Percentiles rank a stretch among this genome's conserved stretches.
Evolutionary conservation across 2,329 filamentous ascomycete species (phyloP).

Genomic region (Seiridium unicorne): DNA sequence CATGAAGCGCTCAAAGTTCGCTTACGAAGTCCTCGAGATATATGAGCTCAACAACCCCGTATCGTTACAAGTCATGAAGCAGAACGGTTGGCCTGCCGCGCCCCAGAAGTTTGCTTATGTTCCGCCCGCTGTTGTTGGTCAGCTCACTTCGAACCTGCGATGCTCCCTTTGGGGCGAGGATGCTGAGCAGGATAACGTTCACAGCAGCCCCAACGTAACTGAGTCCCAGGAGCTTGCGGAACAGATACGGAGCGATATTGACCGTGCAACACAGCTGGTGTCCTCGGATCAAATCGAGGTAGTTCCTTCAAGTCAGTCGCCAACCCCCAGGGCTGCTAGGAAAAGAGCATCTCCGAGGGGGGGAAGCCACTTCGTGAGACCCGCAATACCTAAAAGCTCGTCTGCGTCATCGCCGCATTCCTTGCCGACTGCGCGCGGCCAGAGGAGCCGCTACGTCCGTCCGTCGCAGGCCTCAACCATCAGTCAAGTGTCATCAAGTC

Average conservation of each 20-base stretch:
- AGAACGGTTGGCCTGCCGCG: slow-evolving; percentile 50
- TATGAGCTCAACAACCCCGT: slow-evolving; percentile 64
- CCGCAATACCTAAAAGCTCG: slow-evolving; percentile 6
- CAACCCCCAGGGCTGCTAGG: slow-evolving; percentile 10
- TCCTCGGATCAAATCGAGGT: slow-evolving; percentile 23
- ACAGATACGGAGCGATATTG: slow-evolving; percentile 47
- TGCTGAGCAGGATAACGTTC: slow-evolving; percentile 14
- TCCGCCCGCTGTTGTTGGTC: slow-evolving; percentile 55
- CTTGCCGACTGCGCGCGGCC: slow-evolving; percentile 12
- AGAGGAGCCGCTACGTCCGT: slow-evolving; percentile 21
- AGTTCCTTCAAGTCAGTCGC: slow-evolving; percentile 30
- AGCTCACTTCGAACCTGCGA: slow-evolving; percentile 57
- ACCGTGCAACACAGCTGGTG: slow-evolving; percentile 34
- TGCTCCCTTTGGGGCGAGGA: slow-evolving; percentile 44
- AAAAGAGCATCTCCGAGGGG: slow-evolving; percentile 5
- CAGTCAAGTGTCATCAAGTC: slow-evolving; percentile 31
- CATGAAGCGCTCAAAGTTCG: slow-evolving; percentile 36
- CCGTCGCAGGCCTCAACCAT: slow-evolving; percentile 44
- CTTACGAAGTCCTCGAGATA: slow-evolving; percentile 54
- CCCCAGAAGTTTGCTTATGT: slow-evolving; percentile 54
- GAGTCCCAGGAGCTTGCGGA: slow-evolving; percentile 52
- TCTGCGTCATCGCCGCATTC: slow-evolving; percentile 6
- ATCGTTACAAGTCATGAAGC: slow-evolving; percentile 47
- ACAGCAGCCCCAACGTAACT: slow-evolving; percentile 24
- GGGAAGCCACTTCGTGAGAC: slow-evolving; percentile 3